Conservation (phyloP, 257 asterid species). For the Solanum pinnatisectum region DNA sequence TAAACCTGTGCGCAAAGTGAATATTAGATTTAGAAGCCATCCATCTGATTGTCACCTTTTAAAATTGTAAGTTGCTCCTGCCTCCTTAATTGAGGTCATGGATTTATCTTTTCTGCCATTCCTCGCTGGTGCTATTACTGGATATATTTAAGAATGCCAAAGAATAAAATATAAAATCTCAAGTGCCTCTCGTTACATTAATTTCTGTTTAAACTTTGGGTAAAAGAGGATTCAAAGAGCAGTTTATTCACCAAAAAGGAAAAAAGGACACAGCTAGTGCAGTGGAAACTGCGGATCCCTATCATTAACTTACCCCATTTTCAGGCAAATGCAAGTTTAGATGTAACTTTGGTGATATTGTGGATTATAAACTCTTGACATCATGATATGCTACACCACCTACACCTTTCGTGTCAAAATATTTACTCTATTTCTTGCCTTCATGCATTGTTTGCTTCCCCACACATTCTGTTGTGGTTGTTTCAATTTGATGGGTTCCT, state of each 20-base stretch:
- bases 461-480: constrained; percentile 15
- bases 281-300: not conserved
- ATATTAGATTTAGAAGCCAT: not conserved
- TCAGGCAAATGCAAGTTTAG: not conserved
- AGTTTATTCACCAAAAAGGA: not conserved
- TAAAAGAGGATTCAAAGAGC: not conserved
- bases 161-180: not conserved
- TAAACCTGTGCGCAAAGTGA: not conserved
- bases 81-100: not conserved
- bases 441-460: not conserved
- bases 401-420: not conserved
- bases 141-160: not conserved
- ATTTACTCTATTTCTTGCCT: not conserved
- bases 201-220: not conserved
- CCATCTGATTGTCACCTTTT: not conserved
- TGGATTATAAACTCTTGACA: not conserved
- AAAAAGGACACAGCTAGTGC: not conserved
- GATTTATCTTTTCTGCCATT: not conserved
- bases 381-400: not conserved
- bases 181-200: not conserved
- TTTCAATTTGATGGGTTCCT: constrained; percentile 32
- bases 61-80: not conserved
- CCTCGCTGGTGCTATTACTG: not conserved
- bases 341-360: not conserved
- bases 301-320: not conserved